Evolutionary conservation across 2,329 filamentous ascomycete species (phyloP), one percentile per base, ranked within the genome.

Genomic region (Diaporthe sp.): DNA sequence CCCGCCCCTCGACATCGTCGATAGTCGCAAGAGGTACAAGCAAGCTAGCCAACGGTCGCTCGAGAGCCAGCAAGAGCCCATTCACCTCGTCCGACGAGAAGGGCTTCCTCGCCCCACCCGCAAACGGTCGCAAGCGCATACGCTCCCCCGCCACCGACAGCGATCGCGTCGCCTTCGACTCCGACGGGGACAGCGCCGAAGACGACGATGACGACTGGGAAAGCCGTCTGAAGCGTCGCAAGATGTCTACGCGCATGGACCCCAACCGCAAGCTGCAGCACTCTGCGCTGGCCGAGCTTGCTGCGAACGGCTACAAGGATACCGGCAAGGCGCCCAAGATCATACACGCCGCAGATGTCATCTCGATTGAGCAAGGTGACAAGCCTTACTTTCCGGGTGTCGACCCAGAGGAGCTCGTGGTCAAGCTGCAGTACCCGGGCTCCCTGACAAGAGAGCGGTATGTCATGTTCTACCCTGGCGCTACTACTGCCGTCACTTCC

Each of bases 381-480:
- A 86, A 88, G 39, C 87, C 87, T 1, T 86, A 88, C 17, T 85
- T 89, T 44, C 73, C 75, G 75, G 86, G 86, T 53, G 85, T 87
- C 3, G 84, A 85, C 65, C 84, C 87, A 65, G 86, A 91, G 75
- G 88, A 91, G 75, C 87, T 92, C 9, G 86, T 84, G 15, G 90
- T 97, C 75, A 87, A 92, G 81, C 86, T 98, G 79, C 94, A 97
- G 83, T 98, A 98, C 83, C 96, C 97, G 13, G 96, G 94, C 82
- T 80, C 81, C 17, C 80, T 79, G 68, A 79, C 82, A 73, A 77
- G 78, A 51, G 83, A 84, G 74, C 77, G 79, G 82, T 84, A 79
- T 31, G 78, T 79, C 49, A 13, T 17, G 15, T 12, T 19, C 4
- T 42, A 25, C 34, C 13, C 49, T 31, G 22, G 65, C 65, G 34